phyloP scores from a whole-genome alignment of 495 filamentous ascomycete genomes.

The Bombardia bombarda region DNA sequence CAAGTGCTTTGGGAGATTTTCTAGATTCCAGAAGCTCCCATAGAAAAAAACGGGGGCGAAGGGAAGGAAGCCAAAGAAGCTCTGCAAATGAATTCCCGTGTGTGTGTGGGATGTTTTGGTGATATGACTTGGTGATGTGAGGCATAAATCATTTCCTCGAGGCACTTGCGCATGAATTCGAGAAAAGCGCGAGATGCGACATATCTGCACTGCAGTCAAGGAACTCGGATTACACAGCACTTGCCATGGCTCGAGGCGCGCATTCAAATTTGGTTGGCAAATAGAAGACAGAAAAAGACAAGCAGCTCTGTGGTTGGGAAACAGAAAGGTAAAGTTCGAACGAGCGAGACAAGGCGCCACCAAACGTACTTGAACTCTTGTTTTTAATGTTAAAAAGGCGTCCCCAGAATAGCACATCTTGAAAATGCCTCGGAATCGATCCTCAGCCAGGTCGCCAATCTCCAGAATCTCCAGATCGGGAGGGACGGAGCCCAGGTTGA shows the following conservation, averaged over 20 bases:
- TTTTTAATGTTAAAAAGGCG: conserved; percentile 88
- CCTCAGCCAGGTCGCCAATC: conserved; percentile 93
- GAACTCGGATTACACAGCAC: not conserved
- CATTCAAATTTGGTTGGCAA: too few species aligned
- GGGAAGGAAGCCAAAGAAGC: not conserved
- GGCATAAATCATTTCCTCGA: not conserved
- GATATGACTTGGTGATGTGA: too few species aligned
- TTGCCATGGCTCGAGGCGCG: too few species aligned
- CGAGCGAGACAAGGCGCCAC: conserved; percentile 2
- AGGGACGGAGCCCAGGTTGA: conserved; percentile 88
- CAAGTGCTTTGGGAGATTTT: conserved; percentile 4
- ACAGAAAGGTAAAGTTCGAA: not conserved
- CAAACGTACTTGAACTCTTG: conserved; percentile 71
- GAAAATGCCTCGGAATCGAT: conserved; percentile 95
- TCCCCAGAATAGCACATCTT: conserved; percentile 98
- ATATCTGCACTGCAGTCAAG: too few species aligned
- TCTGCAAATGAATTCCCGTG: not conserved
- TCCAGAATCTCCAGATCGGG: conserved; percentile 94
- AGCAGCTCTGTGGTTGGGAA: not conserved
- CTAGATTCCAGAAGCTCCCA: conserved; percentile 1
- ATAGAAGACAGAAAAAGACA: too few species aligned
- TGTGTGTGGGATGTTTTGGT: too few species aligned
- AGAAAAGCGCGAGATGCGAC: too few species aligned
- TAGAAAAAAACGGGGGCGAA: not conserved
- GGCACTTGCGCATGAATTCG: too few species aligned